Evolutionary conservation across 257 asterid genomes (phyloP).

Genomic region (Sherardia arvensis): DNA sequence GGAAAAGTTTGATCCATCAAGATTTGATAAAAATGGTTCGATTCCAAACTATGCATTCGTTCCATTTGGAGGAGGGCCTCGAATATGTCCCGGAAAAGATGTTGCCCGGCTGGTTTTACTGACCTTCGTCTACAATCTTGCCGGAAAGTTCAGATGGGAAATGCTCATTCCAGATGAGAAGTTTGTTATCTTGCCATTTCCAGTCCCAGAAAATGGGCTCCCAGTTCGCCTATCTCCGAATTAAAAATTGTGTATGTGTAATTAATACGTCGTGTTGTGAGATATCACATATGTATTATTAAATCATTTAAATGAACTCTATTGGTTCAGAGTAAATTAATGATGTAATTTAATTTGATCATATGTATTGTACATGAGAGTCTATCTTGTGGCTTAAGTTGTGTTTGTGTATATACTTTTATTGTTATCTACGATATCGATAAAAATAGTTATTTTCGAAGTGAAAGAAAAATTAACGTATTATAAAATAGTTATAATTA

Average conservation of each 20-base stretch:
- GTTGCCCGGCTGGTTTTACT: neutral
- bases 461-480: too few species aligned
- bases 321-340: too few species aligned
- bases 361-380: too few species aligned
- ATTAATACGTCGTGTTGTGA: too few species aligned
- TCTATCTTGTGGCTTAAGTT: too few species aligned
- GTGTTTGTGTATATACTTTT: too few species aligned
- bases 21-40: slow-evolving; percentile 9
- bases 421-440: too few species aligned
- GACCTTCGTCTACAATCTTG: slow-evolving; percentile 8
- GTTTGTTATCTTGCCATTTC: neutral
- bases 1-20: slow-evolving; percentile 12
- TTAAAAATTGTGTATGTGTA: neutral
- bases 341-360: too few species aligned
- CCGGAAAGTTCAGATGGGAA: slow-evolving; percentile 8
- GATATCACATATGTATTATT: too few species aligned
- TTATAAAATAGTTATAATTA: too few species aligned
- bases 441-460: too few species aligned
- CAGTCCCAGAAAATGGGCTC: slow-evolving; percentile 3
- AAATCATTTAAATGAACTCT: too few species aligned
- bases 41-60: slow-evolving; percentile 9
- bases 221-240: slow-evolving; percentile 2
- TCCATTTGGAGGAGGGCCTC: slow-evolving; percentile 15
- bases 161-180: slow-evolving; percentile 9
- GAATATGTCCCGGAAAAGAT: slow-evolving; percentile 15